Percentiles rank a stretch among this genome's conserved stretches.
These are phyloP conservation scores for Sesbania bispinosa DNA, from an alignment of 306 rosid genomes.

Conservation along the genomic window DNA sequence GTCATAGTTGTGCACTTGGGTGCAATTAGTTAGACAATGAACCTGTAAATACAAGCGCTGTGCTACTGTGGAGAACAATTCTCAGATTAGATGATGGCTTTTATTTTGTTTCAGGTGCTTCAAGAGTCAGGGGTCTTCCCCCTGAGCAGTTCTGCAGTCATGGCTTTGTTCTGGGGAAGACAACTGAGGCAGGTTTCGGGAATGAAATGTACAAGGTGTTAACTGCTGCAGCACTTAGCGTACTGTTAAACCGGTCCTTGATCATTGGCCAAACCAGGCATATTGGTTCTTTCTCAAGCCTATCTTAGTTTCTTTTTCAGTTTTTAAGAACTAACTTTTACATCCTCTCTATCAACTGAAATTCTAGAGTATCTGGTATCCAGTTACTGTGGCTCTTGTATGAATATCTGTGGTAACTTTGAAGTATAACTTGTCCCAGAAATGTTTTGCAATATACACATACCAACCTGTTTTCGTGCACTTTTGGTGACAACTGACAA, in stretches of 20 bases:
- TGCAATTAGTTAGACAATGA: background rate
- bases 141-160: conserved; percentile 79
- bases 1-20: background rate
- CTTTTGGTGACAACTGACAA: background rate
- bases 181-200: conserved; percentile 95
- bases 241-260: conserved; percentile 93
- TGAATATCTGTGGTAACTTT: background rate
- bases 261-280: conserved; percentile 99
- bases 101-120: conserved; percentile 67
- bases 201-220: conserved; percentile 97
- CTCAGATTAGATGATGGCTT: conserved; percentile 20
- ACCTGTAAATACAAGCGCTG: background rate
- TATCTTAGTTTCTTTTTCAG: conserved; percentile 46
- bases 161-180: conserved; percentile 88
- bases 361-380: background rate
- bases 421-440: background rate
- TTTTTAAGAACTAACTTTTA: conserved; percentile 14
- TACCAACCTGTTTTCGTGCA: background rate
- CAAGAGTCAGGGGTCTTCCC: conserved; percentile 62
- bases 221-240: conserved; percentile 77
- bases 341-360: background rate
- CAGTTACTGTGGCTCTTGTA: background rate
- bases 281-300: conserved; percentile 94
- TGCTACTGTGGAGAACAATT: conserved; percentile 6
- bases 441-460: background rate